These are phyloP conservation scores for Rhododendron ovatum DNA, from an alignment of 148 eudicot species.

Conservation along the genomic window DNA sequence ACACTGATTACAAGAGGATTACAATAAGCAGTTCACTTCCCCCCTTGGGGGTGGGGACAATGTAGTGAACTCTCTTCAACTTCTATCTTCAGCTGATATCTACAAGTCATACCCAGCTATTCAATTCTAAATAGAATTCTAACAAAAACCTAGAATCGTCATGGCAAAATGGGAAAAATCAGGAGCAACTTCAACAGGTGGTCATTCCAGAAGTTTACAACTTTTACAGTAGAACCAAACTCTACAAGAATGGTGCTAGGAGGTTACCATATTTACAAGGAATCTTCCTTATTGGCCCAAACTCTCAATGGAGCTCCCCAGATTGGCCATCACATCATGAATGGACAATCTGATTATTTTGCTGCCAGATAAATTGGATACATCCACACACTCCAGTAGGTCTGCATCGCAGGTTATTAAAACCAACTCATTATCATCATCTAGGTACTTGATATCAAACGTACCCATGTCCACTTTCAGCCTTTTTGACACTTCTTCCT, in stretches of 20 bases:
- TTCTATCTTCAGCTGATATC: no score
- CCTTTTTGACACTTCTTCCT: conserved; percentile 16
- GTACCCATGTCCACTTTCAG: conserved; percentile 8
- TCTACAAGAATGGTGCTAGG: conserved; percentile 2
- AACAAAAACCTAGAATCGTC: neutral
- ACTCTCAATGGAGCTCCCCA: conserved; percentile 8
- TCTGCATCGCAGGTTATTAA: conserved; percentile 12
- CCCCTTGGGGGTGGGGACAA: neutral
- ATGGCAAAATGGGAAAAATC: neutral
- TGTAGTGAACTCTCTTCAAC: neutral
- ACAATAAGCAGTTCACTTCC: neutral
- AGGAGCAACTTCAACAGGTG: neutral
- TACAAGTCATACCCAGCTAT: neutral
- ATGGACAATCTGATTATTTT: conserved; percentile 9
- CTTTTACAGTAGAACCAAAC: neutral
- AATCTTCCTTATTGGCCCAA: neutral
- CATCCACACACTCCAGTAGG: conserved; percentile 13
- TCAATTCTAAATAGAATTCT: neutral
- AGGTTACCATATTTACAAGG: conserved; percentile 1
- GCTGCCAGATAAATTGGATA: conserved; percentile 7
- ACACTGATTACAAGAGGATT: neutral
- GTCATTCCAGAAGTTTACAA: neutral
- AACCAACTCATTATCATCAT: conserved; percentile 19
- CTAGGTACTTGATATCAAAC: conserved; percentile 15
- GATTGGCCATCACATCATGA: conserved; percentile 6